These are phyloP conservation scores for Phialophora macrospora DNA, from an alignment of 2,329 filamentous ascomycete genomes.

Conservation along the genomic window DNA sequence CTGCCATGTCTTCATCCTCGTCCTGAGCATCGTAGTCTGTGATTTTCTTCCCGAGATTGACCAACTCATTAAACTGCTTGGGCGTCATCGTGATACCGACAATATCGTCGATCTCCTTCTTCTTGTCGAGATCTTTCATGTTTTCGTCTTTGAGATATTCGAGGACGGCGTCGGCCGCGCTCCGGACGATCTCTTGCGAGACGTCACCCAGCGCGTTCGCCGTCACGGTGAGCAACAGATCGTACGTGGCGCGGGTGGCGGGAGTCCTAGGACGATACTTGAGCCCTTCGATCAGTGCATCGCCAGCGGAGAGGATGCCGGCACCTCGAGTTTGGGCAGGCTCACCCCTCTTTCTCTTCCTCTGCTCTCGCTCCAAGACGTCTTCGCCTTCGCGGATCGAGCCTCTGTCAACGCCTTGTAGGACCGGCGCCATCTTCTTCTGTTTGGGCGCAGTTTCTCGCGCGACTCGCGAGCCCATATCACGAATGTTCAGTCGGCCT, in stretches of 20 bases:
- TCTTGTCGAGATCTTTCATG: conserved; percentile 96
- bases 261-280: conserved; percentile 89
- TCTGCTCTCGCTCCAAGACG: conserved; percentile 80
- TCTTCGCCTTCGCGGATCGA: conserved; percentile 79
- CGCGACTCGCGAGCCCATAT: conserved; percentile 87
- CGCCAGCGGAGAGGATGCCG: conserved; percentile 80
- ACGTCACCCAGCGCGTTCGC: conserved; percentile 90
- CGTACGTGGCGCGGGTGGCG: conserved; percentile 89
- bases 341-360: conserved; percentile 80
- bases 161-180: conserved; percentile 87
- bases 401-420: conserved; percentile 75
- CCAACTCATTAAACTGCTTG: conserved; percentile 94
- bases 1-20: conserved; percentile 85
- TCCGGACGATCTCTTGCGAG: conserved; percentile 85
- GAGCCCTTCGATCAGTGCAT: conserved; percentile 87
- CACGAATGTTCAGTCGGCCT: conserved; percentile 86
- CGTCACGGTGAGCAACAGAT: conserved; percentile 90
- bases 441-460: conserved; percentile 80
- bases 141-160: conserved; percentile 95
- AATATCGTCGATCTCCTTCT: conserved; percentile 94
- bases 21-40: conserved; percentile 98
- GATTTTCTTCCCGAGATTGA: conserved; percentile 97
- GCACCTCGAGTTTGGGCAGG: conserved; percentile 70
- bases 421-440: conserved; percentile 71
- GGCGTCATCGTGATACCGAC: conserved; percentile 79